Percentiles rank a stretch among this genome's conserved stretches.
phyloP scores from a whole-genome alignment of 2,329 filamentous ascomycete genomes.

The Alternaria viburni region DNA sequence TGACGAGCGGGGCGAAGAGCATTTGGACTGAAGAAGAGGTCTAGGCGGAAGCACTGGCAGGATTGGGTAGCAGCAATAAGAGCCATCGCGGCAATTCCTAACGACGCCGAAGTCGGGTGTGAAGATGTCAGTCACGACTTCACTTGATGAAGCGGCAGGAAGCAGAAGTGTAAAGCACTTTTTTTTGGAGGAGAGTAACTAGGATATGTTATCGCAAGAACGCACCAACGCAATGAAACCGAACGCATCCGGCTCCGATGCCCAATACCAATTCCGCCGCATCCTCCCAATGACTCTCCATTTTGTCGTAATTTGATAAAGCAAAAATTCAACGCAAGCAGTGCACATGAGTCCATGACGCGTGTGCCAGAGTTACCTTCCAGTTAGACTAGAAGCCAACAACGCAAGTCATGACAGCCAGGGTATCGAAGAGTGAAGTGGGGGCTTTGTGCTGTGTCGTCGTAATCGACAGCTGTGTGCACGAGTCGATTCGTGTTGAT shows the following conservation, averaged over 20 bases:
- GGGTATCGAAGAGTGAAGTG: not conserved
- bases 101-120: not conserved
- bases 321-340: not conserved
- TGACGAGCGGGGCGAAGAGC: no score
- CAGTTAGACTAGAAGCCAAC: not conserved
- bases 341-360: not conserved
- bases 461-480: not conserved
- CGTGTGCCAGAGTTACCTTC: not conserved
- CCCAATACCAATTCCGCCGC: not conserved
- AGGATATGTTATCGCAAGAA: not conserved
- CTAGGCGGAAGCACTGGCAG: not conserved
- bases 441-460: not conserved
- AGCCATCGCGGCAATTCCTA: not conserved
- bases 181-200: not conserved
- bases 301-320: not conserved
- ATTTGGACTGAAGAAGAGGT: not conserved
- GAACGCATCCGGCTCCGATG: not conserved
- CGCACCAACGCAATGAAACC: not conserved
- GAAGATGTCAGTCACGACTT: not conserved
- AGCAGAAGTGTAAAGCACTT: not conserved
- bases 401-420: not conserved
- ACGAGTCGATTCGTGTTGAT: not conserved
- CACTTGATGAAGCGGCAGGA: not conserved
- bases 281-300: not conserved
- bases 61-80: not conserved